Conservation (phyloP, 495 filamentous ascomycete species). For the Neurospora tetrasperma region DNA sequence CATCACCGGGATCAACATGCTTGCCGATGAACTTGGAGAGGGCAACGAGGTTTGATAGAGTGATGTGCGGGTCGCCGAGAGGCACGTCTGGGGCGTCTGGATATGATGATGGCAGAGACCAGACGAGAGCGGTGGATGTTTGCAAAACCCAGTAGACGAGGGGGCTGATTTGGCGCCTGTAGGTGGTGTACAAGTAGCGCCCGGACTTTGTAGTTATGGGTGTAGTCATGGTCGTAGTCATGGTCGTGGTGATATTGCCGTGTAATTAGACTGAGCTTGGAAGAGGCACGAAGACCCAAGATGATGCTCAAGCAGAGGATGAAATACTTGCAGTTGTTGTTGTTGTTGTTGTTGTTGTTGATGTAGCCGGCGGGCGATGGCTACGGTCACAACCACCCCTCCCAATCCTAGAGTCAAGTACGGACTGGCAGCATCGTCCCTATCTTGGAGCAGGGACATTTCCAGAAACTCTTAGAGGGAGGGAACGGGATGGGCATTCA, state of each 20-base stretch:
- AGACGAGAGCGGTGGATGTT: constrained; percentile 24
- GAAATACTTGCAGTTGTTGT: not conserved
- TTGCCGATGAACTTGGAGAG: constrained; percentile 28
- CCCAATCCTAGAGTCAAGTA: not conserved
- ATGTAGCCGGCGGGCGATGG: not conserved
- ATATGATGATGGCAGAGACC: not conserved
- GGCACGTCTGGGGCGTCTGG: not conserved
- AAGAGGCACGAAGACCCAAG: not conserved
- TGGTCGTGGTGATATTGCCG: not conserved
- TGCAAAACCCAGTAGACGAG: constrained; percentile 35
- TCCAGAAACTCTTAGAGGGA: not conserved
- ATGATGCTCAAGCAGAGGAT: not conserved
- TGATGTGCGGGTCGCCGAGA: constrained; percentile 9
- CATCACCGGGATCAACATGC: constrained; percentile 9
- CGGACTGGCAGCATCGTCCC: not conserved
- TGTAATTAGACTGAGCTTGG: not conserved
- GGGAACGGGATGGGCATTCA: not conserved
- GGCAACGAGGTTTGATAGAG: constrained; percentile 20
- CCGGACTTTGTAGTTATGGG: no score
- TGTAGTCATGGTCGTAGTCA: not conserved
- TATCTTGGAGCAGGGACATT: not conserved
- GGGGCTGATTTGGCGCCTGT: constrained; percentile 29
- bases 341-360: no score
- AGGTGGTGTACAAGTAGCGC: constrained; percentile 15
- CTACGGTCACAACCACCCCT: not conserved